Evolutionary conservation across 2,329 filamentous ascomycete genomes (phyloP).

Genomic region (Lachnellula occidentalis): DNA sequence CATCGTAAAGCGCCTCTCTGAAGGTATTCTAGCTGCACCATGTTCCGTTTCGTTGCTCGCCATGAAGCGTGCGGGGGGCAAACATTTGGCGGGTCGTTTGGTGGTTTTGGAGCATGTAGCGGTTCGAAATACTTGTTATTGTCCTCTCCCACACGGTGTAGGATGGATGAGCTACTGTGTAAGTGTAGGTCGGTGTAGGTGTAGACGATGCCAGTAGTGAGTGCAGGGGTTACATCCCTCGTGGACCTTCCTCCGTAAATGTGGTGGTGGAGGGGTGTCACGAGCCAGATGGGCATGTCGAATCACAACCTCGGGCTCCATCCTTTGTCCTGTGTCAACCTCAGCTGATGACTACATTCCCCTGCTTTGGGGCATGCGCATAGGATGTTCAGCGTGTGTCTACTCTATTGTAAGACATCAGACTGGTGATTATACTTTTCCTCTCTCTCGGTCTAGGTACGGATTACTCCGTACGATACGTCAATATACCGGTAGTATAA

Average conservation of each 20-base stretch:
- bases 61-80: constrained; percentile 13
- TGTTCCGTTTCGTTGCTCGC: constrained; percentile 16
- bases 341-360: not conserved
- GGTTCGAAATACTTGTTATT: no score
- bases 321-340: no score
- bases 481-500: not conserved
- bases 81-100: not conserved
- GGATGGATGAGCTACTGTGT: not conserved
- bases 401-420: not conserved
- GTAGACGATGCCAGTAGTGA: not conserved
- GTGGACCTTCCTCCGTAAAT: no score
- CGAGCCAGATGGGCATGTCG: not conserved
- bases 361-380: not conserved
- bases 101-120: not conserved
- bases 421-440: not conserved
- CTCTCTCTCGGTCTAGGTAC: not conserved
- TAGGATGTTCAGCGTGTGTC: not conserved
- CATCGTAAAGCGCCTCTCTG: constrained; percentile 18
- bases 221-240: no score
- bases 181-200: not conserved
- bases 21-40: constrained; percentile 27
- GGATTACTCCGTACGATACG: no score
- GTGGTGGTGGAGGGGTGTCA: no score
- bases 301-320: not conserved
- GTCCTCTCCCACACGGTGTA: no score